Base-by-base conservation (phyloP, 345 rosid genomes). In the Geranium rotundifolium region DNA sequence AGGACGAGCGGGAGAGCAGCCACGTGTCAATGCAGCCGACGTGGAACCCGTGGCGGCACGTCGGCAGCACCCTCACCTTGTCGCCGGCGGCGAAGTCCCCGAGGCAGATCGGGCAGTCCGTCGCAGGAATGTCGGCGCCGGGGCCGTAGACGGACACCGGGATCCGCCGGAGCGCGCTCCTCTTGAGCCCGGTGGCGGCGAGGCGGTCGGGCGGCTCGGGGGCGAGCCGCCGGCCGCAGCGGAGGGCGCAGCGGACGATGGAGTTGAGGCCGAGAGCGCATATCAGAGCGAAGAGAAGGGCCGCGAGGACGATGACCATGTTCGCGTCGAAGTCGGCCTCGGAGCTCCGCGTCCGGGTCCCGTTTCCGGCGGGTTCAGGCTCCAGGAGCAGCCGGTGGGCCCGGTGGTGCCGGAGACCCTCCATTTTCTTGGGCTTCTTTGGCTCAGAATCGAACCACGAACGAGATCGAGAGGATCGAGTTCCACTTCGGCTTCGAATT, bases 241-340 rank as follows among this genome's bases (percentile, higher is more conserved):
- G 69, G 56, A 82, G 69, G 17, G 85, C 87, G 31, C 89, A 86
- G 19, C 92, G 79, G 41, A 84, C 80, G 0, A 84, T 76, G 4
- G 89, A 84, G 19, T 86, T 86, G 12, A 86, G 64, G 5, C 92
- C 89, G 0, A 86, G 75, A 19, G 89, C 89, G 14, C 84, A 80
- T 55, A 86, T 74, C 46, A 86, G 59, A 0, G 89, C 89, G 29
- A 87, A 84, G 18, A 86, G 80, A 60, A 86, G 67, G 58, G 92
- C 89, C 17, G 85, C 85, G 7, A 86, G 84, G 66, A 84, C 84
- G 65, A 86, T 82, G 61, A 86, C 92, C 92, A 86, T 84, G 89
- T 84, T 86, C 27, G 85, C 80, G 69, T 86, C 89, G 20, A 86
- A 82, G 57, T 76, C 81, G 17, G 84, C 81, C 69, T 82, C 37